phyloP scores from a whole-genome alignment of 768 basidiomycete species.

The Amanita inopinata region DNA sequence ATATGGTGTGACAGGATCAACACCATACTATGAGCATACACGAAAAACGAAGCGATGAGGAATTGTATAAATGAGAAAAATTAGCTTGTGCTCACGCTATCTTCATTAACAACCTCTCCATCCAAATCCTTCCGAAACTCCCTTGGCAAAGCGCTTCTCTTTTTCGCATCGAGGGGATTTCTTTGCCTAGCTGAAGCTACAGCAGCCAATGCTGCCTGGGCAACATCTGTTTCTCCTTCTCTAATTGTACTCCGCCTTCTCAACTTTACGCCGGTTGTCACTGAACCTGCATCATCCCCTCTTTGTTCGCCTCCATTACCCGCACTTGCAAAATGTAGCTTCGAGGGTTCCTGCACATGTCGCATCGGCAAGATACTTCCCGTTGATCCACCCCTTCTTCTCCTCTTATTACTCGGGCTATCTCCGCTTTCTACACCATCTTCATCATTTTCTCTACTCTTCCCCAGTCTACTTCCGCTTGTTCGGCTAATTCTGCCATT shows the following conservation, averaged over 20 bases:
- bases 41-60: neutral
- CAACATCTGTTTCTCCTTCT: constrained; percentile 25
- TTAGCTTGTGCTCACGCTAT: no score
- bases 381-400: constrained; percentile 4
- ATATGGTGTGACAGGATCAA: constrained; percentile 32
- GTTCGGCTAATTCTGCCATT: neutral
- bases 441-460: neutral
- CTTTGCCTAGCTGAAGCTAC: constrained; percentile 42
- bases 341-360: no score
- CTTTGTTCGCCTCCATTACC: neutral
- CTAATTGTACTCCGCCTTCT: constrained; percentile 6
- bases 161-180: constrained; percentile 31
- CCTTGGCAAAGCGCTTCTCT: constrained; percentile 31
- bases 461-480: neutral
- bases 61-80: neutral
- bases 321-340: neutral
- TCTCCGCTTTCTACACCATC: neutral
- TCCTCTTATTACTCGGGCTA: constrained; percentile 6
- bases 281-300: no score
- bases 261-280: no score
- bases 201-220: constrained; percentile 50
- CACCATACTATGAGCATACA: constrained; percentile 16
- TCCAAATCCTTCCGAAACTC: constrained; percentile 29
- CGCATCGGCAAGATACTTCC: neutral
- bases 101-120: constrained; percentile 13